Conservation (phyloP, 2,329 filamentous ascomycete genomes). For the Fusarium drepaniforme region DNA sequence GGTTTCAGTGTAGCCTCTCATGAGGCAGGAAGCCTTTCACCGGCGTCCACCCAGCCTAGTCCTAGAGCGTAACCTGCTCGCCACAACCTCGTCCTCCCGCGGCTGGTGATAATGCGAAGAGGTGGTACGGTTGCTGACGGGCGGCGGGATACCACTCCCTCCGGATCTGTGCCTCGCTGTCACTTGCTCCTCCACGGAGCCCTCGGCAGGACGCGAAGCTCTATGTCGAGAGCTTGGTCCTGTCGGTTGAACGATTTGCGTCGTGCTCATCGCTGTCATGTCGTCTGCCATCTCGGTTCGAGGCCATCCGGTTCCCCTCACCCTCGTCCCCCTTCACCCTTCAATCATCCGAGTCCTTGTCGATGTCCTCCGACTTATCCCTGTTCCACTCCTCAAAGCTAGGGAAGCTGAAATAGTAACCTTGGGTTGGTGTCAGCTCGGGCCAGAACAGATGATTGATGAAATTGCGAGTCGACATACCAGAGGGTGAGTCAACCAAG, state of each 20-base stretch:
- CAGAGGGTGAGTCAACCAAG: slow-evolving; percentile 45
- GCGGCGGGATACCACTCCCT: slow-evolving; percentile 21
- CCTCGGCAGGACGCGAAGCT: slow-evolving; percentile 7
- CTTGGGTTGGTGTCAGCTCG: slow-evolving; percentile 49
- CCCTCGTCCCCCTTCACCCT: slow-evolving; percentile 15
- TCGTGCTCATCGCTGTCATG: slow-evolving; percentile 23
- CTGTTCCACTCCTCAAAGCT: slow-evolving; percentile 77
- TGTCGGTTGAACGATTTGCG: slow-evolving; percentile 18
- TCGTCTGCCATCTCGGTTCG: slow-evolving; percentile 32
- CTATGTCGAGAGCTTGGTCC: slow-evolving; percentile 15
- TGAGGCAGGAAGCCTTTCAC: slow-evolving; percentile 21
- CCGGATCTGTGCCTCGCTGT: slow-evolving; percentile 30
- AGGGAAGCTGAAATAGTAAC: slow-evolving; percentile 79
- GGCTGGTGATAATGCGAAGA: slow-evolving; percentile 12
- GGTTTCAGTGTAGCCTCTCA: slow-evolving; percentile 25
- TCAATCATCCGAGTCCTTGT: slow-evolving; percentile 44
- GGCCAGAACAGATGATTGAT: slow-evolving; percentile 36
- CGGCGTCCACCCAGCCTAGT: slow-evolving; percentile 29
- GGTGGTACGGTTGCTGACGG: slow-evolving; percentile 20
- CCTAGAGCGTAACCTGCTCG: slow-evolving; percentile 30
- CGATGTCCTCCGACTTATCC: slow-evolving; percentile 44
- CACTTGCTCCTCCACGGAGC: slow-evolving; percentile 26
- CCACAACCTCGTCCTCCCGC: slow-evolving; percentile 21
- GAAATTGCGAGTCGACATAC: slow-evolving; percentile 25
- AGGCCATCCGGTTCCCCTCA: slow-evolving; percentile 31